Base-by-base conservation (phyloP, 2,329 filamentous ascomycete genomes). In the Fusarium oligoseptatum region DNA sequence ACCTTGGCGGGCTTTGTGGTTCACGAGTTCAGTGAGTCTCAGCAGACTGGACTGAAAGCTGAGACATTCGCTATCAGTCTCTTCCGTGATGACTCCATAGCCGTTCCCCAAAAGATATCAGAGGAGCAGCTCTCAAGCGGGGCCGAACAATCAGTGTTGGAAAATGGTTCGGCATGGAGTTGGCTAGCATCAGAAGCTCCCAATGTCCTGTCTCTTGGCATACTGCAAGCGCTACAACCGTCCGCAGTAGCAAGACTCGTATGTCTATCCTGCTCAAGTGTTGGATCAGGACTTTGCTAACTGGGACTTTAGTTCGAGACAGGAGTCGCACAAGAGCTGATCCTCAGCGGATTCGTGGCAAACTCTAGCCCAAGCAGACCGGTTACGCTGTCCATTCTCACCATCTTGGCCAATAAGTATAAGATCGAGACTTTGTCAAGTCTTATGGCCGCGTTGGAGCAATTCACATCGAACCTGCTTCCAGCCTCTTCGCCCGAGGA, bases 351-450 rank as follows among this genome's bases (percentile, higher is more conserved):
- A 34, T 73, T 76, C 10, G 48, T 76, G n/a, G 56, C 76, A 11
- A 61, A 66, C 10, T 43, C 64, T 2, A 72, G 72, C 7, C 68
- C 75, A 29, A 73, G 74, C 39, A 69, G 77, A 73, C 71, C 80
- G 68, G 82, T 80, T 62, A 77, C 77, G 15, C 76, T 81, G 32
- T 82, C 82, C 0, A 83, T 87, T 12, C 77, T 87, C 12, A 82
- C 83, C 3, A 80, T 85, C 4, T 74, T 88, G 32, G 82, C 85
- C 58, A 88, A 88, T 75, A 88, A 87, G 70, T 83, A 84, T 76
- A 82, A 82, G 37, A 78, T 84, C 20, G 84, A 84, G 71, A 80
- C 73, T 8, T 60, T 79, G 8, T 72, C 71, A 9, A 67, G 70
- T 7, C 68, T 84, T 6, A 75, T 83, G 41, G 17, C 71, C 4